These are phyloP conservation scores for Oleoguttula mirabilis DNA, from an alignment of 495 filamentous ascomycete species.

Conservation along the genomic window DNA sequence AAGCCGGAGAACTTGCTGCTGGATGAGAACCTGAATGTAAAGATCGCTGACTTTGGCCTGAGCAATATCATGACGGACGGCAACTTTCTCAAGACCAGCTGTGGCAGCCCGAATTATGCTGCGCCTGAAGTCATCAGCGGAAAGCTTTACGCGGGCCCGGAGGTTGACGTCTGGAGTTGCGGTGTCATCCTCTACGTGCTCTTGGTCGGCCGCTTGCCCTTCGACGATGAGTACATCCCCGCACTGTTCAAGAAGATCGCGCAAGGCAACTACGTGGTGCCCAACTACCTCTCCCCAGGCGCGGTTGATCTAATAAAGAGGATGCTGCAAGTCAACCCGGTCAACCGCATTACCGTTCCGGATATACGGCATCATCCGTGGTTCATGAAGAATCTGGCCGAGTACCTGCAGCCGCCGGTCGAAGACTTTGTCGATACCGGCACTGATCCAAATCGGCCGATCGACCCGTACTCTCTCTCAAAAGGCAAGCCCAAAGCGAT, in stretches of 20 bases:
- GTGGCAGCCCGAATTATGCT: slow-evolving; percentile 95
- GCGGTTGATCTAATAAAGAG: slow-evolving; percentile 75
- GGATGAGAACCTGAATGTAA: slow-evolving; percentile 89
- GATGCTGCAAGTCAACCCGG: slow-evolving; percentile 91
- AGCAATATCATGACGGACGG: slow-evolving; percentile 99
- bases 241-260: slow-evolving; percentile 78
- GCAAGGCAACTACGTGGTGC: slow-evolving; percentile 80
- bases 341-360: slow-evolving; percentile 81
- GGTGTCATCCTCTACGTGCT: slow-evolving; percentile 96
- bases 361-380: slow-evolving; percentile 92
- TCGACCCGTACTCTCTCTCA: slow-evolving; percentile 65
- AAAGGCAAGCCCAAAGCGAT: slow-evolving; percentile 63
- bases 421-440: slow-evolving; percentile 89
- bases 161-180: slow-evolving; percentile 99
- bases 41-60: slow-evolving; percentile 96
- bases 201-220: slow-evolving; percentile 80
- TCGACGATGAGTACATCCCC: slow-evolving; percentile 94
- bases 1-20: slow-evolving; percentile 96
- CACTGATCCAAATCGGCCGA: slow-evolving; percentile 80
- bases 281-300: slow-evolving; percentile 73
- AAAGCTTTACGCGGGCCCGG: slow-evolving; percentile 92
- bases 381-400: slow-evolving; percentile 76
- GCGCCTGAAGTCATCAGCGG: slow-evolving; percentile 96
- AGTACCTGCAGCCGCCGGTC: slow-evolving; percentile 76
- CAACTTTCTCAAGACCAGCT: slow-evolving; percentile 97